Conservation (phyloP, 2,329 filamentous ascomycete species). For the Drechslerella dactyloides region DNA sequence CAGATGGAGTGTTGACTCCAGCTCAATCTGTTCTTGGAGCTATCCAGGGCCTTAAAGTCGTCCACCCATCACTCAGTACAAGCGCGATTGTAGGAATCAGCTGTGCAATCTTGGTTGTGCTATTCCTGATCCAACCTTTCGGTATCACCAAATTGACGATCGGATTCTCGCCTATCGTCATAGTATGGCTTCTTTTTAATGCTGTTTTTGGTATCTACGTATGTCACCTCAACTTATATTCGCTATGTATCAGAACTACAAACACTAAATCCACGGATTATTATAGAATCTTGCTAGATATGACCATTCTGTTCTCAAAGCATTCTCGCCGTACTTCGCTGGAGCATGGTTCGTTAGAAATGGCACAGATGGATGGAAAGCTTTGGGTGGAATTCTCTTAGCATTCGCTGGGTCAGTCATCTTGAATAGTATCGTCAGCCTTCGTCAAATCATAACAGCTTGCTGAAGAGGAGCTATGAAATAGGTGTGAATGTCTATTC, state of each 20-base stretch:
- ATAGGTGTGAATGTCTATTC: conserved; percentile 68
- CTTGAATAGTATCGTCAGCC: not conserved
- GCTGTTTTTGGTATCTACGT: conserved; percentile 68
- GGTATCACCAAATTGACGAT: conserved; percentile 68
- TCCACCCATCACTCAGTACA: conserved; percentile 64
- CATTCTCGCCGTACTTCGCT: conserved; percentile 67
- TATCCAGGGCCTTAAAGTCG: conserved; percentile 67
- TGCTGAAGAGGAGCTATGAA: not conserved
- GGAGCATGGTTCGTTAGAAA: conserved; percentile 68
- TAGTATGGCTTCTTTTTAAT: conserved; percentile 72
- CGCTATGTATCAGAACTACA: conserved; percentile 1
- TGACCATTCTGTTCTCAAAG: conserved; percentile 65
- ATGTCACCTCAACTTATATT: conserved; percentile 20
- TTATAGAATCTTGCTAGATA: conserved; percentile 62
- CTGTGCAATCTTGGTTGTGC: conserved; percentile 69
- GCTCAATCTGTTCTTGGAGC: conserved; percentile 74
- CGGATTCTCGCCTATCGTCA: conserved; percentile 70
- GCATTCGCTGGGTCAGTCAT: conserved; percentile 67
- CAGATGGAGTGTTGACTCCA: conserved; percentile 70
- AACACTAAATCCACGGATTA: conserved; percentile 11
- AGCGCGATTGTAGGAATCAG: conserved; percentile 68
- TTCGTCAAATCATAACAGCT: too few species aligned
- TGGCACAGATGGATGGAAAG: conserved; percentile 67
- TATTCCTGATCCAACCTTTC: conserved; percentile 71
- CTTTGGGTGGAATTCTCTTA: conserved; percentile 73